Conservation (phyloP, 176 grass and related monocot genomes). For the Alloteropsis semialata region DNA sequence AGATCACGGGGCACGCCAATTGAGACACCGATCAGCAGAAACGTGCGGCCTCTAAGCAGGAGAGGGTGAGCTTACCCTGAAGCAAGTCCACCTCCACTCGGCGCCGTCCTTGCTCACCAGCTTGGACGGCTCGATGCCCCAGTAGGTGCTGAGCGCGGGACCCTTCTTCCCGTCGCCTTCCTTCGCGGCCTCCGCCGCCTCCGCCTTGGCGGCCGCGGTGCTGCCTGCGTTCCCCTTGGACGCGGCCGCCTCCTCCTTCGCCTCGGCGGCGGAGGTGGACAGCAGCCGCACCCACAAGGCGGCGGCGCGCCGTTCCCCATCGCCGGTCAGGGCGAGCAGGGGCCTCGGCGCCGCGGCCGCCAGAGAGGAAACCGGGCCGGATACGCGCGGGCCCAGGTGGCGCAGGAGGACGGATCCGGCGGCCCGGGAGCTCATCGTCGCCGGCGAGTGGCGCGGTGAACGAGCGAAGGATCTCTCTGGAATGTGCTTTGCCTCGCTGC, state of each 20-base stretch:
- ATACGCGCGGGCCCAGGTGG: slow-evolving; percentile 41
- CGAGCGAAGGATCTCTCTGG: neutral
- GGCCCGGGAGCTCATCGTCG: slow-evolving; percentile 51
- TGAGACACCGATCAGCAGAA: neutral
- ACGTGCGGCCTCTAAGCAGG: neutral
- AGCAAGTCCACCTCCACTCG: slow-evolving; percentile 91
- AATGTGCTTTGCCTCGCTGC: neutral
- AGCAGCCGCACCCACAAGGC: slow-evolving; percentile 37
- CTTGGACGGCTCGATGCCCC: slow-evolving; percentile 54
- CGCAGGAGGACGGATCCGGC: slow-evolving; percentile 46
- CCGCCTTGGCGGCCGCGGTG: slow-evolving; percentile 26
- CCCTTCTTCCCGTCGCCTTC: slow-evolving; percentile 1
- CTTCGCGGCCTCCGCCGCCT: slow-evolving; percentile 7
- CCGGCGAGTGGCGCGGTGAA: neutral
- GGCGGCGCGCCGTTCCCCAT: neutral
- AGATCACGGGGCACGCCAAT: neutral
- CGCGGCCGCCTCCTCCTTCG: slow-evolving; percentile 26
- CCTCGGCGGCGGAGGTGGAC: slow-evolving; percentile 37
- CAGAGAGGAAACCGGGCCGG: neutral
- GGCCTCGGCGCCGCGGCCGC: neutral
- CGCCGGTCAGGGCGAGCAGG: neutral
- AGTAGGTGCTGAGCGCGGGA: slow-evolving; percentile 52
- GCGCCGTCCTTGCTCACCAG: slow-evolving; percentile 62
- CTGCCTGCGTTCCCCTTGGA: slow-evolving; percentile 30
- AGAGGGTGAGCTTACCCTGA: slow-evolving; percentile 36